These are phyloP conservation scores for Seiridium cupressi DNA, from an alignment of 2,329 filamentous ascomycete species.

Conservation along the genomic window DNA sequence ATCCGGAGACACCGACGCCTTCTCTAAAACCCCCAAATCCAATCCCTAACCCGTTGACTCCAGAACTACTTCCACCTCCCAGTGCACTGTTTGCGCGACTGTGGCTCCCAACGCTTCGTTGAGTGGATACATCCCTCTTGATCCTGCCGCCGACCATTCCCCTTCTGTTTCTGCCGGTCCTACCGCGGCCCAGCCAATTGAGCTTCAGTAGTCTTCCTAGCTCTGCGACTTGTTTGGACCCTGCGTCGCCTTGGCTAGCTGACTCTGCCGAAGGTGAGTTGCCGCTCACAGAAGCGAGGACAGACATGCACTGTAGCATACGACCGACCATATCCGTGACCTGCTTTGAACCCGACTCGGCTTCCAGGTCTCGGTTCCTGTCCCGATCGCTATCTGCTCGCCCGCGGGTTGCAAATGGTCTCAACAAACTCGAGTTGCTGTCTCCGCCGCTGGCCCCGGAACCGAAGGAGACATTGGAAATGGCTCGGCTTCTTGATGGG, in stretches of 20 bases:
- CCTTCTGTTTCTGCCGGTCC: constrained; percentile 84
- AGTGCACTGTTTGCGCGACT: constrained; percentile 10
- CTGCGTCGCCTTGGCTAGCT: constrained; percentile 49
- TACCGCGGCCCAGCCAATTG: constrained; percentile 90
- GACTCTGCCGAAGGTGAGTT: constrained; percentile 16
- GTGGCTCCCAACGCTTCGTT: not conserved
- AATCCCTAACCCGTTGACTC: constrained; percentile 7
- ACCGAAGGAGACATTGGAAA: constrained; percentile 76
- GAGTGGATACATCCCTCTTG: constrained; percentile 35
- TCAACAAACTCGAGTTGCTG: constrained; percentile 39
- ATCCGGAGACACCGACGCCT: constrained; percentile 23
- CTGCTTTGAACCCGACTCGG: constrained; percentile 66
- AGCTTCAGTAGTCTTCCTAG: constrained; percentile 87
- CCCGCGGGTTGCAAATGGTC: constrained; percentile 47
- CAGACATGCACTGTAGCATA: constrained; percentile 95
- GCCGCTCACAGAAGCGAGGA: constrained; percentile 70
- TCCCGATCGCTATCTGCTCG: constrained; percentile 19
- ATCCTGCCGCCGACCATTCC: constrained; percentile 78
- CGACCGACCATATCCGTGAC: constrained; percentile 92
- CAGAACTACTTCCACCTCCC: not conserved
- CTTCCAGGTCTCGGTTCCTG: constrained; percentile 51
- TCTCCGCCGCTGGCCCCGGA: constrained; percentile 42
- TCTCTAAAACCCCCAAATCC: constrained; percentile 14
- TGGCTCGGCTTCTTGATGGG: constrained; percentile 67
- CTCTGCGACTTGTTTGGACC: constrained; percentile 76